Evolutionary conservation across 495 filamentous ascomycete species (phyloP).

Genomic region (Xylaria curta): DNA sequence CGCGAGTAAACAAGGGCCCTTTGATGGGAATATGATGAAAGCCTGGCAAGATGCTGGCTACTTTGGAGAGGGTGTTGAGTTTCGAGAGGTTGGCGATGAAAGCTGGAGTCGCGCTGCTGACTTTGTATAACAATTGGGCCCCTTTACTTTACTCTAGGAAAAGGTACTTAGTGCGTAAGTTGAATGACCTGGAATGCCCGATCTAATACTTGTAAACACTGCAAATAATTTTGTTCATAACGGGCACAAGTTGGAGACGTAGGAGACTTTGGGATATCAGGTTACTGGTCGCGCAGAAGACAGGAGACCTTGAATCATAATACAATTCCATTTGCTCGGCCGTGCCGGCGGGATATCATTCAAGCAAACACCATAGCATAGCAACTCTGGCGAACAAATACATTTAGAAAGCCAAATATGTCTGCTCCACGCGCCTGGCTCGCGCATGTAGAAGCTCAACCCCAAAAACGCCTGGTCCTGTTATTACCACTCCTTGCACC

Average conservation of each 20-base stretch:
- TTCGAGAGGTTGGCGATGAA: conserved; percentile 66
- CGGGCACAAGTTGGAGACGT: not conserved
- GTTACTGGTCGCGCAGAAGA: not conserved
- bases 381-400: conserved; percentile 30
- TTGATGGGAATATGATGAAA: conserved; percentile 81
- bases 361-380: conserved; percentile 31
- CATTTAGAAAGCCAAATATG: conserved; percentile 20
- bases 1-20: conserved; percentile 81
- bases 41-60: conserved; percentile 91
- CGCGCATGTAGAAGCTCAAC: conserved; percentile 6
- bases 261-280: not conserved
- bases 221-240: not conserved
- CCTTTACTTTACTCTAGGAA: not conserved
- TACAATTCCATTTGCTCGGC: conserved; percentile 37
- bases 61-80: conserved; percentile 93
- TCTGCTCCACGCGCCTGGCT: conserved; percentile 5
- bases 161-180: not conserved
- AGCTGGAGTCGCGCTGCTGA: conserved; percentile 67
- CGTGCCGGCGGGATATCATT: conserved; percentile 46
- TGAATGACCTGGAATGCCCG: not conserved
- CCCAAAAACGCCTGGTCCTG: conserved; percentile 21
- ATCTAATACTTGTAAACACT: not conserved
- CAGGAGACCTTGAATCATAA: conserved; percentile 12
- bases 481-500: conserved; percentile 19
- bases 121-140: conserved; percentile 54